Evolutionary conservation across 108 stramenopile genomes (phyloP).

Genomic region (Phaeodactylum tricornutum): DNA sequence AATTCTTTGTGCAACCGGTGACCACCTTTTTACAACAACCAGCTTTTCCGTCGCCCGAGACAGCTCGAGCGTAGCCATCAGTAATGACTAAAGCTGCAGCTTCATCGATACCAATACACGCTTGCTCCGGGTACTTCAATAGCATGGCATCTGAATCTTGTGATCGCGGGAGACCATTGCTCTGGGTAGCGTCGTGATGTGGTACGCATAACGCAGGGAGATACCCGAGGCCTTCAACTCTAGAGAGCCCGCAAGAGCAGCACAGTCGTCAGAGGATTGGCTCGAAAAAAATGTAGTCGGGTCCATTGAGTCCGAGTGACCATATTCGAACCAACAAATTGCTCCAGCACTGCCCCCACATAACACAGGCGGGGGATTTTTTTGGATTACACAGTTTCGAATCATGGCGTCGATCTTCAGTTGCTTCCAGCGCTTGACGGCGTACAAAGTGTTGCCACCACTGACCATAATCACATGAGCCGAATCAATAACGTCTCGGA

Average conservation of each 20-base stretch:
- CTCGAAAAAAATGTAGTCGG: constrained; percentile 15
- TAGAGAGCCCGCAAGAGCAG: constrained; percentile 9
- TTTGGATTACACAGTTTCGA: constrained; percentile 3
- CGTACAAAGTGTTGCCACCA: constrained; percentile 82
- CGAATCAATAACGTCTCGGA: constrained; percentile 23
- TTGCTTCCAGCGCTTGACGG: constrained; percentile 64
- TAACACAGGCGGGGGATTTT: constrained; percentile 43
- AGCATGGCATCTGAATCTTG: constrained; percentile 65
- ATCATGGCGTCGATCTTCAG: constrained; percentile 44
- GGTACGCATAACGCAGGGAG: constrained; percentile 53
- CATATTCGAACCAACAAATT: constrained; percentile 82
- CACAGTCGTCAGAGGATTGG: constrained; percentile 2
- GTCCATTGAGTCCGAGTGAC: constrained; percentile 59
- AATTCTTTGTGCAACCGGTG: no score
- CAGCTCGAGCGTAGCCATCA: constrained; percentile 20
- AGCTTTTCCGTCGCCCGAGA: constrained; percentile 27
- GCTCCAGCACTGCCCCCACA: constrained; percentile 77
- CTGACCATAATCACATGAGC: constrained; percentile 60
- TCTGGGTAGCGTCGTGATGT: constrained; percentile 65
- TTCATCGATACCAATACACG: constrained; percentile 79
- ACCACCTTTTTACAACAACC: constrained; percentile 3
- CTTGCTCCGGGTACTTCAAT: constrained; percentile 19
- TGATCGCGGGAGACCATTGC: constrained; percentile 58
- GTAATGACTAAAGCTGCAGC: constrained; percentile 69
- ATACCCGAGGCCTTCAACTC: constrained; percentile 59